A percentile compares a stretch with the other conserved stretches of the same genome.
Conservation (phyloP, 129 eudicot genomes). For the Flaveria linearis region DNA sequence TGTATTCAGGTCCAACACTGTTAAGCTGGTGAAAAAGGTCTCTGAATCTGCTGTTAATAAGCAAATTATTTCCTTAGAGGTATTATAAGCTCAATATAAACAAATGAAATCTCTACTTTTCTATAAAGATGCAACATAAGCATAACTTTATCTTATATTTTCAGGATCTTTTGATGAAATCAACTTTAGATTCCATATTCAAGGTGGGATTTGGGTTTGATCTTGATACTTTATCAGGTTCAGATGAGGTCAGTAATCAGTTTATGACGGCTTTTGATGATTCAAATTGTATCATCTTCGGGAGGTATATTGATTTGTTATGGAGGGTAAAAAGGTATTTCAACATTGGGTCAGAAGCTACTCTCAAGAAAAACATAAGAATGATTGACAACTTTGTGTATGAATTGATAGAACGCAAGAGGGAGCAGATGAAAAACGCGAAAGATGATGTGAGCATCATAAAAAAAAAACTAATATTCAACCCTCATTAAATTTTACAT, state of each 20-base stretch:
- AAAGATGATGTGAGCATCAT: slow-evolving; percentile 41
- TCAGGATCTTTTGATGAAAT: slow-evolving; percentile 65
- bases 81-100: slow-evolving; percentile 20
- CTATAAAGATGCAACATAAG: background rate
- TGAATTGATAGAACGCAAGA: slow-evolving; percentile 49
- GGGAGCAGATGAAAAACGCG: slow-evolving; percentile 45
- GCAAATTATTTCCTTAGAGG: slow-evolving; percentile 49
- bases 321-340: slow-evolving; percentile 65
- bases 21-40: slow-evolving; percentile 51
- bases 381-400: slow-evolving; percentile 57
- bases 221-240: slow-evolving; percentile 58
- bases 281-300: slow-evolving; percentile 46
- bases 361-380: slow-evolving; percentile 47
- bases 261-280: slow-evolving; percentile 72
- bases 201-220: slow-evolving; percentile 82
- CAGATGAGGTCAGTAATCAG: slow-evolving; percentile 42
- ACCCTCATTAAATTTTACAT: background rate
- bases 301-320: slow-evolving; percentile 56
- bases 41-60: slow-evolving; percentile 30
- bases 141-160: background rate
- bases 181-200: slow-evolving; percentile 66
- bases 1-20: slow-evolving; percentile 53
- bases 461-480: background rate
- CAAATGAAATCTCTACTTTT: background rate
- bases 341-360: slow-evolving; percentile 59